Conservation (phyloP, 345 rosid genomes). For the Isatis tinctoria region DNA sequence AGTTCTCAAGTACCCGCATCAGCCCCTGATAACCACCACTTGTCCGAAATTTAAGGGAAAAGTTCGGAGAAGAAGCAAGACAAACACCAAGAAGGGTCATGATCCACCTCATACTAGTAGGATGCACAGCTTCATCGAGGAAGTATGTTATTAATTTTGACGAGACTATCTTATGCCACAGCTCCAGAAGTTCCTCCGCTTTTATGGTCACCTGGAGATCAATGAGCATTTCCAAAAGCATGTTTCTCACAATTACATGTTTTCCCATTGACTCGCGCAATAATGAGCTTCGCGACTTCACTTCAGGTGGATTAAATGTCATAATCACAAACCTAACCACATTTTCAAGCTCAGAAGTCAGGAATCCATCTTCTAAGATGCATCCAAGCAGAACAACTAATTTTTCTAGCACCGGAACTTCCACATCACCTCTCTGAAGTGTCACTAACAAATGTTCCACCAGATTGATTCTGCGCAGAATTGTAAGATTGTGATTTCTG, state of each 20-base stretch:
- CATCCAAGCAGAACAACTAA: conserved; percentile 95
- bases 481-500: conserved; percentile 94
- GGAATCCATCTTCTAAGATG: conserved; percentile 97
- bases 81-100: conserved; percentile 98
- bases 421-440: conserved; percentile 98
- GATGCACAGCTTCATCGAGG: conserved; percentile 99
- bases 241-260: conserved; percentile 96
- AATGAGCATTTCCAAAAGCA: conserved; percentile 98
- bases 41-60: conserved; percentile 86
- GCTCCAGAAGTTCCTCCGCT: conserved; percentile 92
- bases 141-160: conserved; percentile 94
- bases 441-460: conserved; percentile 96
- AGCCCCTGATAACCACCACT: conserved; percentile 96
- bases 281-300: conserved; percentile 63
- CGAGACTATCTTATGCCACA: conserved; percentile 98
- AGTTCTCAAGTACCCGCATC: conserved; percentile 84
- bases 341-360: conserved; percentile 90
- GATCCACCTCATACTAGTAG: conserved; percentile 99
- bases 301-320: conserved; percentile 97
- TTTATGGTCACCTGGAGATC: conserved; percentile 98
- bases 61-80: conserved; percentile 90
- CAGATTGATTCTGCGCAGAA: conserved; percentile 89
- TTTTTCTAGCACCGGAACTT: conserved; percentile 94
- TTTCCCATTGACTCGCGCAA: conserved; percentile 91
- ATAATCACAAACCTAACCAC: conserved; percentile 94